A percentile compares a stretch with the other conserved stretches of the same genome.
Evolutionary conservation across 805 yeast species (phyloP).

Genomic region (Hanseniaspora vineae): DNA sequence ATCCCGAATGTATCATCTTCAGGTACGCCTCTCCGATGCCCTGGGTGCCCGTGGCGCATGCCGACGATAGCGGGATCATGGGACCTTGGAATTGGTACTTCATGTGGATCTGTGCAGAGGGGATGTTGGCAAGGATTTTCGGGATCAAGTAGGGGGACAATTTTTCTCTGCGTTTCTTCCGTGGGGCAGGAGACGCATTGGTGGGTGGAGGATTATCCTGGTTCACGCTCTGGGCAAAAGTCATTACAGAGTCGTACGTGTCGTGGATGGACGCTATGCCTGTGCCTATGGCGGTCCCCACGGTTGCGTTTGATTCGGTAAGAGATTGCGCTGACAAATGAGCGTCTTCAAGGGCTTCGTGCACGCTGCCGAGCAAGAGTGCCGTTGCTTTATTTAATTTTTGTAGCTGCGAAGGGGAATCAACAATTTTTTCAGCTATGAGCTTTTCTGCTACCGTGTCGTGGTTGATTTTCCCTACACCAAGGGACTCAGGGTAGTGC

Average conservation of each 20-base stretch:
- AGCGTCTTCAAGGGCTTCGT: slow-evolving; percentile 67
- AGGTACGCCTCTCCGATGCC: slow-evolving; percentile 87
- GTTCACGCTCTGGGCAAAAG: too few species aligned
- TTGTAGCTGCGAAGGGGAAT: slow-evolving; percentile 33
- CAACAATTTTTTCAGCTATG: slow-evolving; percentile 17
- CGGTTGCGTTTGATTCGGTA: slow-evolving; percentile 14
- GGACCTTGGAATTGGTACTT: slow-evolving; percentile 71
- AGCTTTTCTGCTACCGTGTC: slow-evolving; percentile 30
- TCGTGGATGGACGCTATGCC: slow-evolving; percentile 86
- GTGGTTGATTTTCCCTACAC: slow-evolving; percentile 57
- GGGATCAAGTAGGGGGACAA: slow-evolving; percentile 86
- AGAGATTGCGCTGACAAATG: slow-evolving; percentile 29
- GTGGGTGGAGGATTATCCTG: too few species aligned
- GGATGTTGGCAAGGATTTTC: slow-evolving; percentile 77
- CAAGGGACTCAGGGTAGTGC: slow-evolving; percentile 48
- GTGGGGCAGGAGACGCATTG: too few species aligned
- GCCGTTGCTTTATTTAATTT: slow-evolving; percentile 63
- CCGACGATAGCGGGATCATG: slow-evolving; percentile 78
- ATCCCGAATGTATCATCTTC: slow-evolving; percentile 32
- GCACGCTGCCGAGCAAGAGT: slow-evolving; percentile 63
- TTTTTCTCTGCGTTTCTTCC: slow-evolving; percentile 28
- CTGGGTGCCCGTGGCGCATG: slow-evolving; percentile 94
- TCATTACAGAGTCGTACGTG: slow-evolving; percentile 29
- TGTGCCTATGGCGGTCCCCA: slow-evolving; percentile 81
- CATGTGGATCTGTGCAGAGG: slow-evolving; percentile 82